Conservation (phyloP, 2,329 filamentous ascomycete species). For the Epichloe amarillans region DNA sequence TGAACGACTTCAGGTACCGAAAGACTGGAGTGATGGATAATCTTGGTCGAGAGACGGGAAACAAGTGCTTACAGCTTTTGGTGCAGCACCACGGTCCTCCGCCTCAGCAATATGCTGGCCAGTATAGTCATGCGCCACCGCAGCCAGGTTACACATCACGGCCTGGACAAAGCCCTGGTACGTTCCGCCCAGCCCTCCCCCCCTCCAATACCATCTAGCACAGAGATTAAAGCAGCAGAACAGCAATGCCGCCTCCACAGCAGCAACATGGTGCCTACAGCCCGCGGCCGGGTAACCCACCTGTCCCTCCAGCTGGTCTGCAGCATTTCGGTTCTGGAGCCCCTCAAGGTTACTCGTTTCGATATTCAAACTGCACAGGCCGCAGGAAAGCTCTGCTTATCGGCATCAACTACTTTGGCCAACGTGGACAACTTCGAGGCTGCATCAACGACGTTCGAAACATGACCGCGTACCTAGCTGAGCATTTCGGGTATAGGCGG, state of each 20-base stretch:
- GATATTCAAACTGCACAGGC: conserved; percentile 85
- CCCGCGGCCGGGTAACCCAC: conserved; percentile 27
- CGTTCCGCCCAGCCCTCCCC: not conserved
- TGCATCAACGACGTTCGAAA: conserved; percentile 98
- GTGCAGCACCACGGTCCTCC: conserved; percentile 17
- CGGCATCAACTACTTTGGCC: conserved; percentile 93
- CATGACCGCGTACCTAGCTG: conserved; percentile 82
- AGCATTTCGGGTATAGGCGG: conserved; percentile 81
- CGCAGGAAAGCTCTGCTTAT: conserved; percentile 80
- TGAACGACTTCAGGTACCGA: conserved; percentile 18
- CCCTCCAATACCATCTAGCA: not conserved
- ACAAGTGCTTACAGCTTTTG: not conserved
- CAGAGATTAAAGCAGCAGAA: not conserved
- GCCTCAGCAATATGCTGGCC: conserved; percentile 18
- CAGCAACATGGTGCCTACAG: conserved; percentile 8
- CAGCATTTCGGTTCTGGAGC: conserved; percentile 72
- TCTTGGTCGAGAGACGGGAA: not conserved
- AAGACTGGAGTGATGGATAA: conserved; percentile 4
- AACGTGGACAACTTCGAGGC: conserved; percentile 77
- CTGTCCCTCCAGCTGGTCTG: conserved; percentile 51
- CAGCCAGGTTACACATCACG: conserved; percentile 34
- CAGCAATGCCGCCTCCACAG: conserved; percentile 3
- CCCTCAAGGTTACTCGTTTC: conserved; percentile 67
- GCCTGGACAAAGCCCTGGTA: conserved; percentile 28
- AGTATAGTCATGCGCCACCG: conserved; percentile 18